Evolutionary conservation across 1,139 yeast species (phyloP).

Genomic region (Saccharomyces hybrid): DNA sequence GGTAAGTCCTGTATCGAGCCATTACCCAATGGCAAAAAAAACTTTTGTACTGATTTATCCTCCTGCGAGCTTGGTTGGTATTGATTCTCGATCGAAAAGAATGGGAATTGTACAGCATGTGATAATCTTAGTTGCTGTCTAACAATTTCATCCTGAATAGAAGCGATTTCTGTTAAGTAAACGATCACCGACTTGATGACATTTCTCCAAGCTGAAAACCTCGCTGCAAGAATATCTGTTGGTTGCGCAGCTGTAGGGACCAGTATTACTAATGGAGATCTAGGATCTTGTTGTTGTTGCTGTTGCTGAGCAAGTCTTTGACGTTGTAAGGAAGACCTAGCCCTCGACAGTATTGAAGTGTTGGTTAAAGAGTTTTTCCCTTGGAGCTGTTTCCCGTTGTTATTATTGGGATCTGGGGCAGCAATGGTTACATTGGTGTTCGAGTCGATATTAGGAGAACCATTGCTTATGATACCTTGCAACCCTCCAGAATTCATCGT

Average conservation of each 20-base stretch:
- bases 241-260: constrained; percentile 59
- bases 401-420: neutral
- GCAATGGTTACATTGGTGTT: neutral
- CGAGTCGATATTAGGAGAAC: constrained; percentile 5
- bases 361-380: constrained; percentile 15
- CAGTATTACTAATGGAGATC: constrained; percentile 38
- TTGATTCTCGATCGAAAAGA: constrained; percentile 30
- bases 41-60: constrained; percentile 27
- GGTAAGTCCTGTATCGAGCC: constrained; percentile 82
- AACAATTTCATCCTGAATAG: constrained; percentile 79
- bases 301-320: constrained; percentile 9
- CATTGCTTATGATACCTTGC: constrained; percentile 1
- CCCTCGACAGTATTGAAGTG: constrained; percentile 11
- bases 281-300: constrained; percentile 28
- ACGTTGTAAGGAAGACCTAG: constrained; percentile 11
- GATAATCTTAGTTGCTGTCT: constrained; percentile 76
- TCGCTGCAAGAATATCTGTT: constrained; percentile 75
- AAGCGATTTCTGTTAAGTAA: constrained; percentile 70
- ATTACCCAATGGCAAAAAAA: constrained; percentile 57
- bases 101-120: constrained; percentile 63
- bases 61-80: constrained; percentile 20
- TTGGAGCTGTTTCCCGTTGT: constrained; percentile 3
- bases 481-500: neutral
- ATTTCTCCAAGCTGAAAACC: constrained; percentile 82
- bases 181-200: constrained; percentile 65